A percentile compares a stretch with the other conserved stretches of the same genome.
phyloP scores from a whole-genome alignment of 306 rosid species.

The Vigna radiata region DNA sequence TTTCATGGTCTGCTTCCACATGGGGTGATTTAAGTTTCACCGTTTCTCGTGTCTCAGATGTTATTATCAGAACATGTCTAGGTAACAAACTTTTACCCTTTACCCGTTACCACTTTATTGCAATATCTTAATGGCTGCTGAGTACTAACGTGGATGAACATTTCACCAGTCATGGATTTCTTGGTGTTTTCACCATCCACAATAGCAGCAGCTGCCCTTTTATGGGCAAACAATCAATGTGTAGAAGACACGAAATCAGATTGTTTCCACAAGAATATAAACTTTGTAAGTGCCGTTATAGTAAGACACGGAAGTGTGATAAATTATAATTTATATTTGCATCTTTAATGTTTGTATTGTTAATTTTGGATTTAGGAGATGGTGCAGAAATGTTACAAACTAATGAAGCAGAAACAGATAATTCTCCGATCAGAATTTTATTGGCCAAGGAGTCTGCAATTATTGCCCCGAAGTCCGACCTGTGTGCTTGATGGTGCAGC shows the following conservation, averaged over 20 bases:
- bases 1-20: slow-evolving; percentile 37
- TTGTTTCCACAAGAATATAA: slow-evolving; percentile 46
- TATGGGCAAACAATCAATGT: slow-evolving; percentile 46
- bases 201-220: slow-evolving; percentile 56
- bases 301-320: background rate
- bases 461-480: slow-evolving; percentile 45
- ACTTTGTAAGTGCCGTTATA: slow-evolving; percentile 43
- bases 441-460: slow-evolving; percentile 26
- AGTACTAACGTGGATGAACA: background rate
- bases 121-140: background rate
- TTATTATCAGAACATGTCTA: slow-evolving; percentile 48
- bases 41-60: slow-evolving; percentile 43
- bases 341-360: background rate
- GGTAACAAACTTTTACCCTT: slow-evolving; percentile 26
- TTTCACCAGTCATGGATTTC: slow-evolving; percentile 49
- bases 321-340: background rate
- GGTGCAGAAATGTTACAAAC: slow-evolving; percentile 51
- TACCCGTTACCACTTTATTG: background rate
- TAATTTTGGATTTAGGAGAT: slow-evolving; percentile 44
- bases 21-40: slow-evolving; percentile 22
- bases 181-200: slow-evolving; percentile 53
- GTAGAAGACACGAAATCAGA: slow-evolving; percentile 34
- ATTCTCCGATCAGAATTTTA: slow-evolving; percentile 29
- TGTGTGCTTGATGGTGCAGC: slow-evolving; percentile 48
- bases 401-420: slow-evolving; percentile 48